Base-by-base conservation (phyloP, 352 stramenopile species). In the Phytophthora kernoviae region DNA sequence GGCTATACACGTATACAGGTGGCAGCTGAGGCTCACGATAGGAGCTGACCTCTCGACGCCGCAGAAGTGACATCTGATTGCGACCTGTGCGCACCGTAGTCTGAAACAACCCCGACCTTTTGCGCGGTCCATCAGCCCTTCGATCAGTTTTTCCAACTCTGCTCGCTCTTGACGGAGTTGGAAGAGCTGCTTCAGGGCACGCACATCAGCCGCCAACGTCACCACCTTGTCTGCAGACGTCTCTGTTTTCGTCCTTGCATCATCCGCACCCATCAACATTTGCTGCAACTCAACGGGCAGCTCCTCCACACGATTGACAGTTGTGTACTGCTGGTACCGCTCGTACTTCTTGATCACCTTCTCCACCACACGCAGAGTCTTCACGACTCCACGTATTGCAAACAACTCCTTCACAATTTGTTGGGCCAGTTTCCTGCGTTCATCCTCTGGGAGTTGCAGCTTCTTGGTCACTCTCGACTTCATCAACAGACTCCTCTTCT, bases 291-390 rank as follows among this genome's bases (percentile, higher is more conserved):
- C 68, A 18, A 20, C 6, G 0, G 82, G 82, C 18, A 94, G 32
- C 15, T 87, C 82, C 5, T 89, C 77, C 18, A 88, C 54, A 33
- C 75, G 68, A 15, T 24, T 68, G 14, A 74, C 77, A 1, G 70
- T 53, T 5, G 75, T 75, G 48, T 87, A 92, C 63, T 86, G 61
- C 32, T 72, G 66, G 18, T 91, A 65, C 2, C 80, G 73, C 42
- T 90, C 80, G 60, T 87, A 91, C 54, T 92, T 93, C 42, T 68
- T 73, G 5, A 93, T 83, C 11, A 93, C 76, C 17, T 80, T 79
- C 56, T 78, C 76, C 20, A 94, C 83, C 12, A 87, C 61, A 15
- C 49, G 39, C 43, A 89, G 62, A 1, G 80, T 93, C 34, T 77
- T 84, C 8, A 75, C 15, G 27, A 85, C 65, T 32, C 39, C 51